Evolutionary conservation across 1,284 basidiomycete genomes (phyloP), one percentile per base, ranked within the genome.

Genomic region (Irpex sp.): DNA sequence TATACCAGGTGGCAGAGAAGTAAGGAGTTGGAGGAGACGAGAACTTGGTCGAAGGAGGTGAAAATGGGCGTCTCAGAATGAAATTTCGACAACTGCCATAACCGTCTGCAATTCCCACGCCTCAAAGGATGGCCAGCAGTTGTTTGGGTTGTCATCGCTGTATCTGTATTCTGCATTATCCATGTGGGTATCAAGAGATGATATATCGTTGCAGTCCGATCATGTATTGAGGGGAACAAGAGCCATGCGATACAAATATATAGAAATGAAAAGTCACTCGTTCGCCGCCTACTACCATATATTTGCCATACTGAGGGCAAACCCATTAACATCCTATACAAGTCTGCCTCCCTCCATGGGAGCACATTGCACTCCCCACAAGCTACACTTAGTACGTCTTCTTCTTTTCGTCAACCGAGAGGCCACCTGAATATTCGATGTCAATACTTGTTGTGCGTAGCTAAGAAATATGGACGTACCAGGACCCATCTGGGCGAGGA

Each of bases 331-430:
- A 9, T 17, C 49, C 17, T 50, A 43, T 43, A 43, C 39, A 43
- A 11, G 39, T 26, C 26, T 3, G 26, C 26, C 26, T 26, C 26
- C 26, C 4, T 26, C 39, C 39, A 43, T 15, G 15, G 2, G 15
- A 9, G 39, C 8, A 15, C 11, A 43, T 43, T 9, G 49, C 7
- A 8, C 49, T 19, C 49, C 17, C 13, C 15, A 8, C 15, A n/a
- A 50, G n/a, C 49, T 31, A 35, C 51, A 35, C 39, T 56, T 75
- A 92, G 70, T 84, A 94, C 35, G 88, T 95, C 86, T 98, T 98
- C 85, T 98, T 98, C 85, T 98, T 98, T 83, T 98, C 96, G 79
- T 99, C 97, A 64, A 99, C 93, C 6, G 97, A 98, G 68, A 98
- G 83, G 67, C 97, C 97, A 64, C 96, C 92, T 88, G 60, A 59